Conservation (phyloP, 2,329 filamentous ascomycete genomes). For the Tricladium varicosporioides region DNA sequence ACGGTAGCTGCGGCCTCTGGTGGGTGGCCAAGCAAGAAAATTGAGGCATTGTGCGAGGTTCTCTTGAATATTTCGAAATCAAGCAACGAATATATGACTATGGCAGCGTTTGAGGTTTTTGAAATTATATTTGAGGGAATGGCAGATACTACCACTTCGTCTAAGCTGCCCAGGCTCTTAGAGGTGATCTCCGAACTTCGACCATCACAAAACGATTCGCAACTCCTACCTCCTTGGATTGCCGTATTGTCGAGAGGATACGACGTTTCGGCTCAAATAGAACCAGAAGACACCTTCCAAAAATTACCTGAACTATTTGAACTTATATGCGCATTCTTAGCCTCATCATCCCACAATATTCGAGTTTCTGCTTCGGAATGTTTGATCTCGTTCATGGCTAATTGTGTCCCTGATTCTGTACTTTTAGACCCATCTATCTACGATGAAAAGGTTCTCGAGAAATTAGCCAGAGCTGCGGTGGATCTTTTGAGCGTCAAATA, state of each 20-base stretch:
- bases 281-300: constrained; percentile 86
- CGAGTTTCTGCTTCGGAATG: constrained; percentile 93
- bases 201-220: constrained; percentile 88
- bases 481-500: constrained; percentile 84
- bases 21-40: constrained; percentile 95
- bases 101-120: constrained; percentile 95
- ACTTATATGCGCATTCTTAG: constrained; percentile 76
- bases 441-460: constrained; percentile 86
- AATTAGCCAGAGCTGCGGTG: constrained; percentile 70
- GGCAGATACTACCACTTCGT: constrained; percentile 77
- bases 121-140: constrained; percentile 95
- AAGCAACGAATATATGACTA: constrained; percentile 92
- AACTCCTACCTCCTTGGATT: constrained; percentile 93
- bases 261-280: constrained; percentile 85
- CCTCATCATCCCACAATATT: constrained; percentile 88
- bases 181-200: constrained; percentile 91
- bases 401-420: constrained; percentile 80
- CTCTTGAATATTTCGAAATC: constrained; percentile 85
- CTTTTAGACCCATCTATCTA: constrained; percentile 87
- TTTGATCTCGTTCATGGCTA: constrained; percentile 86
- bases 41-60: constrained; percentile 86
- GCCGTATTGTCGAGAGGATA: constrained; percentile 93
- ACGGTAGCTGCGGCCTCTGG: constrained; percentile 82
- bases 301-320: constrained; percentile 84
- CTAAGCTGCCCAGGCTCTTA: constrained; percentile 84